Evolutionary conservation across 2,329 filamentous ascomycete species (phyloP).

Genomic region (Lasiodiplodia gonubiensis): DNA sequence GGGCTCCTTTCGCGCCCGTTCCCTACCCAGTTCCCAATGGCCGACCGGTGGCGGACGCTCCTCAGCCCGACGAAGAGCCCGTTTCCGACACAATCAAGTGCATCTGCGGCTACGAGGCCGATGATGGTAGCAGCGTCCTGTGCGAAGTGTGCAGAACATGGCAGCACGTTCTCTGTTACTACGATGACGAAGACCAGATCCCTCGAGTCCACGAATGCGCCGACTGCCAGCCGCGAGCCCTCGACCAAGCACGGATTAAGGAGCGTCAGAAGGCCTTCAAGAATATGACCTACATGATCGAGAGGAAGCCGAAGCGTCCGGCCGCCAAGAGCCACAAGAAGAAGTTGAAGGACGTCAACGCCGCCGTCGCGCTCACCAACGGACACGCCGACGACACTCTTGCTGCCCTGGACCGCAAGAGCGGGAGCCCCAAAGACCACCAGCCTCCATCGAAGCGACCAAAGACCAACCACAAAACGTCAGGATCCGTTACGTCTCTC

Average conservation of each 20-base stretch:
- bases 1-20: constrained; percentile 39
- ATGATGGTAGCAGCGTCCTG: constrained; percentile 97
- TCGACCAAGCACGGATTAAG: constrained; percentile 76
- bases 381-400: constrained; percentile 56
- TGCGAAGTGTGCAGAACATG: constrained; percentile 96
- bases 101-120: constrained; percentile 90
- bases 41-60: constrained; percentile 41
- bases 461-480: constrained; percentile 81
- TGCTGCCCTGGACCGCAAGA: constrained; percentile 56
- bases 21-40: constrained; percentile 44
- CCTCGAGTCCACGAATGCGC: constrained; percentile 83
- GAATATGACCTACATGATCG: constrained; percentile 56
- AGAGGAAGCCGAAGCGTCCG: constrained; percentile 73
- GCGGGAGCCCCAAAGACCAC: constrained; percentile 58
- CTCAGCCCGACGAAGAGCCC: constrained; percentile 63
- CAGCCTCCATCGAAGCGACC: constrained; percentile 75
- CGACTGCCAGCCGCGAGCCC: constrained; percentile 79
- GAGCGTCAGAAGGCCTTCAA: constrained; percentile 72
- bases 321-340: constrained; percentile 86
- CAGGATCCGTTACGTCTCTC: constrained; percentile 75
- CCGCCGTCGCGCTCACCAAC: constrained; percentile 65
- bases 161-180: constrained; percentile 98
- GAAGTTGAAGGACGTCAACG: constrained; percentile 72
- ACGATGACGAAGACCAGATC: constrained; percentile 74
- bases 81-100: constrained; percentile 96